phyloP scores from a whole-genome alignment of 768 basidiomycete genomes.

The Suillus variegatus region DNA sequence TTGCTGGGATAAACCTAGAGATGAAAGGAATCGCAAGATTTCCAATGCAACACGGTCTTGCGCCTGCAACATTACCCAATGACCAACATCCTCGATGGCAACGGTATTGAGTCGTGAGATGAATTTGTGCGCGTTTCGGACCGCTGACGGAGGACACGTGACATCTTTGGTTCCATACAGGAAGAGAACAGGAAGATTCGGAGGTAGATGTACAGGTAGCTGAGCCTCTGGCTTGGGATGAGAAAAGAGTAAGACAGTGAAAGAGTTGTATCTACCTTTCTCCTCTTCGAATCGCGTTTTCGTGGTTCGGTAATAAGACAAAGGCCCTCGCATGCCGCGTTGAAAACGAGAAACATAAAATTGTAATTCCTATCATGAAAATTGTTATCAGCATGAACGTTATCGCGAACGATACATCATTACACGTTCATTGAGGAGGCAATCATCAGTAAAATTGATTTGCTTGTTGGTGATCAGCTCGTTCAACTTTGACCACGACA shows the following conservation, averaged over 20 bases:
- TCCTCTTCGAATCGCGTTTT: slow-evolving; percentile 70
- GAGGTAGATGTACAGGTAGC: slow-evolving; percentile 43
- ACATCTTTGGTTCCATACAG: slow-evolving; percentile 60
- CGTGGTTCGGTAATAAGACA: slow-evolving; percentile 77
- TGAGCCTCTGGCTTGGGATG: slow-evolving; percentile 36
- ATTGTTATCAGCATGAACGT: not conserved
- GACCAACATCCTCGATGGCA: slow-evolving; percentile 55
- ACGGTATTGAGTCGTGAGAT: slow-evolving; percentile 52
- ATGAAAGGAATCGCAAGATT: slow-evolving; percentile 48
- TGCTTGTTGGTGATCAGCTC: slow-evolving; percentile 1
- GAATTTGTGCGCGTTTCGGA: slow-evolving; percentile 49
- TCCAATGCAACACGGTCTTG: slow-evolving; percentile 52
- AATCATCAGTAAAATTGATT: slow-evolving; percentile 10
- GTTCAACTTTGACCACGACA: not conserved
- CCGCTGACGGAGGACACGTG: slow-evolving; percentile 43
- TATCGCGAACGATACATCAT: not conserved
- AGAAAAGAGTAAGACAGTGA: not conserved
- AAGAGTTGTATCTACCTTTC: slow-evolving; percentile 25
- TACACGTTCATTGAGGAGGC: slow-evolving; percentile 24
- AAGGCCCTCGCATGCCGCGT: slow-evolving; percentile 62
- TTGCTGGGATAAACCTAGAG: slow-evolving; percentile 2
- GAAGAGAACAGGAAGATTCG: slow-evolving; percentile 59
- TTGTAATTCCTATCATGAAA: slow-evolving; percentile 49
- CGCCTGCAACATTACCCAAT: slow-evolving; percentile 72
- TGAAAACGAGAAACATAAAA: slow-evolving; percentile 50